A percentile compares a stretch with the other conserved stretches of the same genome.
These are phyloP conservation scores for Ophiosphaerella korrae DNA, from an alignment of 2,329 filamentous ascomycete genomes.

Conservation along the genomic window DNA sequence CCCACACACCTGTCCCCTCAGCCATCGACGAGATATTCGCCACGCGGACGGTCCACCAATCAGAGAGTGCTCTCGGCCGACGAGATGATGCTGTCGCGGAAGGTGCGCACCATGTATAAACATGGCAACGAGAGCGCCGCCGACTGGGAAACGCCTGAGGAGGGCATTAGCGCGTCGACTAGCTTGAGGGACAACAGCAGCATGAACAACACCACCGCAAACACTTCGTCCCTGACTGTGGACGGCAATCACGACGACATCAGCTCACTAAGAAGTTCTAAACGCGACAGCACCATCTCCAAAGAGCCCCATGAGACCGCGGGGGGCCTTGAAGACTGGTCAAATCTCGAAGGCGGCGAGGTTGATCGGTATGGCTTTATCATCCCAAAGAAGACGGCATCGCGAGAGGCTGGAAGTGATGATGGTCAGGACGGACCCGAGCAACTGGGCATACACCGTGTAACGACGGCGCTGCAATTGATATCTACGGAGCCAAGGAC, in stretches of 20 bases:
- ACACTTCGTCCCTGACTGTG: constrained; percentile 35
- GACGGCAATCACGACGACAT: constrained; percentile 33
- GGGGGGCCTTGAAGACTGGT: constrained; percentile 69
- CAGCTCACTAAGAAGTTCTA: constrained; percentile 36
- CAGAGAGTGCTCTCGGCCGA: constrained; percentile 64
- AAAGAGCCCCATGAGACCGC: constrained; percentile 63
- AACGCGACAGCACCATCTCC: constrained; percentile 42
- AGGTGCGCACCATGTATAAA: constrained; percentile 68
- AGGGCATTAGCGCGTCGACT: constrained; percentile 23
- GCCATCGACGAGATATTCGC: constrained; percentile 45
- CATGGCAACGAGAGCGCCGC: constrained; percentile 62
- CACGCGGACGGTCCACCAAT: constrained; percentile 38
- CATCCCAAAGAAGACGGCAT: constrained; percentile 47
- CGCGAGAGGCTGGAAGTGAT: constrained; percentile 35
- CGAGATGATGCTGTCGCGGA: constrained; percentile 66
- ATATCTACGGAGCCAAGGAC: constrained; percentile 61
- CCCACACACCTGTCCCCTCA: constrained; percentile 34
- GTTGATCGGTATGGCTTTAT: constrained; percentile 72
- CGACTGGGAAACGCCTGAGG: constrained; percentile 46
- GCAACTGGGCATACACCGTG: constrained; percentile 57
- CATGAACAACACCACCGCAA: constrained; percentile 24
- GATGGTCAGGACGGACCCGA: constrained; percentile 37
- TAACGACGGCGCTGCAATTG: constrained; percentile 64
- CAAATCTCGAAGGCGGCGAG: constrained; percentile 62
- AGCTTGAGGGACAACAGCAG: constrained; percentile 35